Conservation (phyloP, 257 asterid genomes). For the Mitragyna speciosa region DNA sequence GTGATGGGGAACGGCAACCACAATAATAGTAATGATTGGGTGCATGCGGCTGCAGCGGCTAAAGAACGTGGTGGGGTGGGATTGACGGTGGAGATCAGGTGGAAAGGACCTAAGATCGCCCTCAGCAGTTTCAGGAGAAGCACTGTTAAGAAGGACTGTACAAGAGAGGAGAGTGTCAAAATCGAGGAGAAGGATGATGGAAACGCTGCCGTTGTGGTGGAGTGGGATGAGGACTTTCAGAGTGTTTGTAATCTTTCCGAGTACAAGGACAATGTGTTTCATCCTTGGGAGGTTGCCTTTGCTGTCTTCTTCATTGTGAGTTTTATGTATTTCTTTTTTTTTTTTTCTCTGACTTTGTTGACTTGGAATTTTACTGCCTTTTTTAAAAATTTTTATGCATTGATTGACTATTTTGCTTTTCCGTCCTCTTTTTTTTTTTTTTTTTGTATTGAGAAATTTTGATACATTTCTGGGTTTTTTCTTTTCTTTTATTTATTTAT, state of each 20-base stretch:
- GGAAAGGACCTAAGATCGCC: constrained; percentile 53
- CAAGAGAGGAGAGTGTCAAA: constrained; percentile 49
- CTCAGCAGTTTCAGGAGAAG: constrained; percentile 52
- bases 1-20: background rate
- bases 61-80: constrained; percentile 49
- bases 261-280: constrained; percentile 73
- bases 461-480: background rate
- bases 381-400: constrained; percentile 12
- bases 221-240: constrained; percentile 89
- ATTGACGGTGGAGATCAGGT: constrained; percentile 55
- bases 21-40: constrained; percentile 35
- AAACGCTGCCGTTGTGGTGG: constrained; percentile 56
- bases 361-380: background rate
- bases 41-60: constrained; percentile 52
- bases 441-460: background rate
- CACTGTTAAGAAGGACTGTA: constrained; percentile 55
- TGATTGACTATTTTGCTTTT: background rate
- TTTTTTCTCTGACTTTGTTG: constrained; percentile 15
- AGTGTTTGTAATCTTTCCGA: constrained; percentile 65
- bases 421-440: too few species aligned
- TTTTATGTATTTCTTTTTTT: background rate
- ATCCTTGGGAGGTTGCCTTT: constrained; percentile 91
- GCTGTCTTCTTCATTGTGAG: constrained; percentile 75
- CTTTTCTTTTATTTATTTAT: too few species aligned
- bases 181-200: constrained; percentile 14